phyloP scores from a whole-genome alignment of 1,139 yeast species.

The Pichia sp. region DNA sequence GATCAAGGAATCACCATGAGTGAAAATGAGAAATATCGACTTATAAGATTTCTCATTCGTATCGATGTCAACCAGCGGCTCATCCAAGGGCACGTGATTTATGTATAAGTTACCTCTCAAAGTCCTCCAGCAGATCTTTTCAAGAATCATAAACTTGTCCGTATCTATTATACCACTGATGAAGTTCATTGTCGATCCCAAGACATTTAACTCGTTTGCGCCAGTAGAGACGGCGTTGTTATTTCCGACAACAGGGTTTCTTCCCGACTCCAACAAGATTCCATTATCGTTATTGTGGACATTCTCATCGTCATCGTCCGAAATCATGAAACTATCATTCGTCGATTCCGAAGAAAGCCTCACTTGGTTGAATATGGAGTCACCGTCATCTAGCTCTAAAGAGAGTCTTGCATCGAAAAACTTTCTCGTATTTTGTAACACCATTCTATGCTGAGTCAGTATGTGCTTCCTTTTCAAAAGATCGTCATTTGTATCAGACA shows the following conservation, averaged over 20 bases:
- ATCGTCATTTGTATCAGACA: constrained; percentile 42
- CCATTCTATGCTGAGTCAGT: constrained; percentile 48
- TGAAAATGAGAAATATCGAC: constrained; percentile 62
- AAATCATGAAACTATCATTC: constrained; percentile 28
- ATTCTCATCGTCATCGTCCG: constrained; percentile 25
- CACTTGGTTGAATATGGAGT: constrained; percentile 26
- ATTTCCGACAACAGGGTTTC: background rate
- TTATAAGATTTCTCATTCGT: constrained; percentile 50
- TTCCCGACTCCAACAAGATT: constrained; percentile 22
- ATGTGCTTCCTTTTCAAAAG: constrained; percentile 36
- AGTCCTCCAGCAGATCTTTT: constrained; percentile 88
- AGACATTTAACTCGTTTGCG: constrained; percentile 27
- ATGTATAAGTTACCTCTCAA: constrained; percentile 71
- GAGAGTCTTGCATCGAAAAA: constrained; percentile 33
- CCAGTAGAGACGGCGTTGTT: constrained; percentile 13
- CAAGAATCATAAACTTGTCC: constrained; percentile 64
- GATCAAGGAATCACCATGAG: constrained; percentile 77
- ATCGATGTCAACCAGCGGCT: constrained; percentile 49
- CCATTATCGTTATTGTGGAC: background rate
- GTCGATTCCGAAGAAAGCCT: constrained; percentile 26
- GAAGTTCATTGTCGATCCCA: constrained; percentile 41
- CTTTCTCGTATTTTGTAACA: constrained; percentile 35
- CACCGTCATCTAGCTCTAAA: constrained; percentile 27
- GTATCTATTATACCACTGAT: constrained; percentile 83
- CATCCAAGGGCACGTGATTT: constrained; percentile 63